Evolutionary conservation across 169 alveolate species (phyloP).

Genomic region (Amoebophrya sp.): DNA sequence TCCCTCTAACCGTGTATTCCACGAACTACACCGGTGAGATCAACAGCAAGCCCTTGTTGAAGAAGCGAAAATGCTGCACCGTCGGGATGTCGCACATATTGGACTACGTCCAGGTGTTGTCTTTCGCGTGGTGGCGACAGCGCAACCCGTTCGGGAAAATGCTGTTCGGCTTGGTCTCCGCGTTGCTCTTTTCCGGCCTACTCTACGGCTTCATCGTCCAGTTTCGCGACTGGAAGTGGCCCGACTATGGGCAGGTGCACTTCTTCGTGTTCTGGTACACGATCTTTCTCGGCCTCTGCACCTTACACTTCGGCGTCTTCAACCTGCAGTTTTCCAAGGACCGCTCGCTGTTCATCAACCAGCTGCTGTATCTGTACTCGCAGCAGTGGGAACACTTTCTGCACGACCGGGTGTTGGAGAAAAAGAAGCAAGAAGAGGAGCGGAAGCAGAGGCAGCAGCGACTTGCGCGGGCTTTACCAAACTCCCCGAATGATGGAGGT

Average conservation of each 20-base stretch:
- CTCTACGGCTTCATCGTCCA: background rate
- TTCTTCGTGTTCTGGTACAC: background rate
- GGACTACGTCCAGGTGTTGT: background rate
- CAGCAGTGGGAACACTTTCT: conserved; percentile 21
- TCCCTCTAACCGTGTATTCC: background rate
- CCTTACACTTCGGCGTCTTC: background rate
- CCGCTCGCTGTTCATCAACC: background rate
- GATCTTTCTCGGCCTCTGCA: background rate
- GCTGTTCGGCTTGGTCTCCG: background rate
- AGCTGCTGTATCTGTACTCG: background rate
- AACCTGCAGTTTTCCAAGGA: background rate
- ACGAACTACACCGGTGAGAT: conserved; percentile 21
- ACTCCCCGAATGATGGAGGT: background rate
- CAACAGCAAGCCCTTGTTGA: background rate
- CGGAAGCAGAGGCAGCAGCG: background rate
- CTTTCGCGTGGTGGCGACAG: background rate
- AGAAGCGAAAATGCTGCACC: background rate
- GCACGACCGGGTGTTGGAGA: background rate
- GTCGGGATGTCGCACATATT: background rate
- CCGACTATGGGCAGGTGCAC: background rate
- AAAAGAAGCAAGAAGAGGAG: background rate
- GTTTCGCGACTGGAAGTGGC: background rate
- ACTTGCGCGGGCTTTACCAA: too few relatives aligned
- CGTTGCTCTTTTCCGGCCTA: background rate
- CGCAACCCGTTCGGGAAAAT: background rate